Evolutionary conservation across 164 flowering plant species (phyloP).

Genomic region (Annona cherimola): DNA sequence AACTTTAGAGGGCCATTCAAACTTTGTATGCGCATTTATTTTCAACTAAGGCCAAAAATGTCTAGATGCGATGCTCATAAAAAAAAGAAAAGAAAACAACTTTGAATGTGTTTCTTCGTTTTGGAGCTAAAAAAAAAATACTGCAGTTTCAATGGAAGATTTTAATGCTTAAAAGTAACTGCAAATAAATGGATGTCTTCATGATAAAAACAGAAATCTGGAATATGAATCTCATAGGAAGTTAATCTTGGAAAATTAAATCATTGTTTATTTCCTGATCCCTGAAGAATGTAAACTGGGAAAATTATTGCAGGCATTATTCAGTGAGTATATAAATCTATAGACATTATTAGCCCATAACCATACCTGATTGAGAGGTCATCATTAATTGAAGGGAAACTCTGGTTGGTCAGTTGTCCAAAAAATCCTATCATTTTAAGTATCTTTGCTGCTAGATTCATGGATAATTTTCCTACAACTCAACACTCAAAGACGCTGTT

Average conservation of each 20-base stretch:
- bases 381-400: neutral
- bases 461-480: neutral
- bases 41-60: neutral
- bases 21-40: neutral
- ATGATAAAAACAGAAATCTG: neutral
- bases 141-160: neutral
- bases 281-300: neutral
- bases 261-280: neutral
- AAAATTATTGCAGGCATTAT: too few species aligned
- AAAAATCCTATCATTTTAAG: too few species aligned
- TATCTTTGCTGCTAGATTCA: neutral
- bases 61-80: too few species aligned
- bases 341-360: neutral
- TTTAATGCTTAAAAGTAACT: neutral
- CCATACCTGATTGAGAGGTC: neutral
- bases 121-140: neutral
- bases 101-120: neutral
- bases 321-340: too few species aligned
- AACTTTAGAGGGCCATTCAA: neutral
- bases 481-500: neutral
- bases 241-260: neutral
- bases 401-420: neutral
- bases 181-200: neutral
- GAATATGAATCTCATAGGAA: neutral
- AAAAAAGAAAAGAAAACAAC: neutral